These are phyloP conservation scores for Westerdykella aurantiaca DNA, from an alignment of 2,329 filamentous ascomycete genomes.

Conservation along the genomic window DNA sequence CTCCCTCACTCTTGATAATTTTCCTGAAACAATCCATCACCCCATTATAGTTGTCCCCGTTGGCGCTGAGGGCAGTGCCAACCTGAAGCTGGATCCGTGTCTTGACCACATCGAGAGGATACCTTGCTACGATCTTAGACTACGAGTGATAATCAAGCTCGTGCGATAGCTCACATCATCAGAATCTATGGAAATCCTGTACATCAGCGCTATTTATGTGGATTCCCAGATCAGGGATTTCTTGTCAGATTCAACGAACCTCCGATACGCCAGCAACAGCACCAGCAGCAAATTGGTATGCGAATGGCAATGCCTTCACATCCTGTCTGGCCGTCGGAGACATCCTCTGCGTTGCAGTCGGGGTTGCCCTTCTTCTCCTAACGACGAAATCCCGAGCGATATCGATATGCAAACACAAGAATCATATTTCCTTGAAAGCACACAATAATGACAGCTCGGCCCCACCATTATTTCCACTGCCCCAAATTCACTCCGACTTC, in stretches of 20 bases:
- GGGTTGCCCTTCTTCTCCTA: too few relatives aligned
- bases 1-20: slow-evolving; percentile 22
- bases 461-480: too few relatives aligned
- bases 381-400: too few relatives aligned
- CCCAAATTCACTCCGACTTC: too few relatives aligned
- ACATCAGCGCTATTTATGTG: background rate
- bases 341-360: background rate
- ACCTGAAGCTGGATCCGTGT: slow-evolving; percentile 28
- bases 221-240: too few relatives aligned
- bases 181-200: slow-evolving; percentile 16
- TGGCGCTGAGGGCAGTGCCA: slow-evolving; percentile 12
- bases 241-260: slow-evolving; percentile 5
- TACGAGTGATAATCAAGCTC: background rate
- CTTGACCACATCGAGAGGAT: slow-evolving; percentile 30
- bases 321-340: background rate
- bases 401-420: too few relatives aligned
- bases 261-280: slow-evolving; percentile 20
- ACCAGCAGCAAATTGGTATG: slow-evolving; percentile 29
- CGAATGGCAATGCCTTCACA: slow-evolving; percentile 16
- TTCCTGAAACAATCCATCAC: slow-evolving; percentile 27
- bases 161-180: slow-evolving; percentile 16
- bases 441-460: too few relatives aligned
- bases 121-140: slow-evolving; percentile 25
- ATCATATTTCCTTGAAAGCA: too few relatives aligned
- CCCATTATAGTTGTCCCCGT: slow-evolving; percentile 19